Base-by-base conservation (phyloP, 352 stramenopile genomes). In the Phytophthora parvispora region DNA sequence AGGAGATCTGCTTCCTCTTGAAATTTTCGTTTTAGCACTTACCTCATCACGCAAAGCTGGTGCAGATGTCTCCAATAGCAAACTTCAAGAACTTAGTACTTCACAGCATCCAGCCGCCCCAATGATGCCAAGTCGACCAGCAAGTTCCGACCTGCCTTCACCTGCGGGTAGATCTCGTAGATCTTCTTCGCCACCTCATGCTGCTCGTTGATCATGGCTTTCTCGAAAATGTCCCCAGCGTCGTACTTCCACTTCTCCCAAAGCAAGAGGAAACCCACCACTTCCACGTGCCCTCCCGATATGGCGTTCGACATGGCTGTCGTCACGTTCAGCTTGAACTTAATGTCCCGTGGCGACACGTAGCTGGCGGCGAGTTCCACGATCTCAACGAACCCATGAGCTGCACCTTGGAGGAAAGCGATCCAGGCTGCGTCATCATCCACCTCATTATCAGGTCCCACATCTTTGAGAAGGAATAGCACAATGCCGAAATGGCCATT, bases 291-390 rank as follows among this genome's bases (percentile, higher is more conserved):
- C 18, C 45, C 45, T 32, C 45, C 45, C 8, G 45, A 52, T 22
- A 52, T 52, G 7, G 45, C 24, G 24, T 52, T 52, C 24, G 45
- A 52, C 45, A 52, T 52, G 20, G 45, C 45, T 22, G 45, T 36
- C 16, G 45, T 24, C 7, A 52, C 20, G 20, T n/a, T 15, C 8
- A 52, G 24, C 45, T 52, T 20, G 10, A 52, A 32, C 22, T 24
- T 52, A 10, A 8, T 8, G 13, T 31, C 45, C 45, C 20, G 6
- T 18, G 9, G 24, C 25, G 45, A 18, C 29, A 52, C 24, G 20
- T 28, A 13, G 9, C 32, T 31, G 8, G 20, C 45, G 8, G 24
- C 18, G 24, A 52, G 20, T 18, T 36, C 12, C 22, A 52, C 45
- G 24, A 52, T 31, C 10, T 52, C 45, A 12, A 29, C 2, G 24